phyloP scores from a whole-genome alignment of 73 alveolate genomes.

The Breviolum minutum region DNA sequence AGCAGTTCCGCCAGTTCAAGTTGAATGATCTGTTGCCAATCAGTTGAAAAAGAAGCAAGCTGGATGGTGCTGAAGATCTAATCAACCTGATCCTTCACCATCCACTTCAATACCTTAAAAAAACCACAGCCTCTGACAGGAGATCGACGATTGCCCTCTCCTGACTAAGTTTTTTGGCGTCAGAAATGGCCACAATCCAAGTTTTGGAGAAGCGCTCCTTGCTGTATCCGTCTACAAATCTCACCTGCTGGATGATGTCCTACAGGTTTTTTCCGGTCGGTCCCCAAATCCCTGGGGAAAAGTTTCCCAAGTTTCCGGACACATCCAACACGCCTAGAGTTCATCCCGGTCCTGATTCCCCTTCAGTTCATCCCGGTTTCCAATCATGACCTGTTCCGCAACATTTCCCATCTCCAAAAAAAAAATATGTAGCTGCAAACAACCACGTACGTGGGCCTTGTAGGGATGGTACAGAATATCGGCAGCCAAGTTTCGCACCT shows the following conservation, averaged over 20 bases:
- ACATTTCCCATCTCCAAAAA: neutral
- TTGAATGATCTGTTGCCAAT: too few species aligned
- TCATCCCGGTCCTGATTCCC: constrained; percentile 52
- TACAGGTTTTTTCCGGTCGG: neutral
- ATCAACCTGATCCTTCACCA: too few species aligned
- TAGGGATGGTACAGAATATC: constrained; percentile 87
- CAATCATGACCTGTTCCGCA: constrained; percentile 82
- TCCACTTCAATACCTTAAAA: too few species aligned
- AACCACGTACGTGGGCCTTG: constrained; percentile 23
- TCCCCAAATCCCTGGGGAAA: too few species aligned
- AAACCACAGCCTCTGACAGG: constrained; percentile 28
- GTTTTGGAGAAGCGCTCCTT: constrained; percentile 20
- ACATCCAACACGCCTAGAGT: neutral
- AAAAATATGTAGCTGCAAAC: neutral
- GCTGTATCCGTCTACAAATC: constrained; percentile 80
- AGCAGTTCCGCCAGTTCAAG: neutral
- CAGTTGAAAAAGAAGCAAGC: too few species aligned
- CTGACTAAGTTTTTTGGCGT: neutral
- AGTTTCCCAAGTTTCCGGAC: too few species aligned
- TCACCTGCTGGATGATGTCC: constrained; percentile 94
- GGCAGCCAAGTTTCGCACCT: constrained; percentile 69
- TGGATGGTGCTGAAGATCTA: too few species aligned
- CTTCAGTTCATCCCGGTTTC: constrained; percentile 93
- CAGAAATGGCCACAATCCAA: neutral
- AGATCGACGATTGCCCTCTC: constrained; percentile 69